Base-by-base conservation (phyloP, 1,139 yeast genomes). In the Debaryomycetaceae sp. region DNA sequence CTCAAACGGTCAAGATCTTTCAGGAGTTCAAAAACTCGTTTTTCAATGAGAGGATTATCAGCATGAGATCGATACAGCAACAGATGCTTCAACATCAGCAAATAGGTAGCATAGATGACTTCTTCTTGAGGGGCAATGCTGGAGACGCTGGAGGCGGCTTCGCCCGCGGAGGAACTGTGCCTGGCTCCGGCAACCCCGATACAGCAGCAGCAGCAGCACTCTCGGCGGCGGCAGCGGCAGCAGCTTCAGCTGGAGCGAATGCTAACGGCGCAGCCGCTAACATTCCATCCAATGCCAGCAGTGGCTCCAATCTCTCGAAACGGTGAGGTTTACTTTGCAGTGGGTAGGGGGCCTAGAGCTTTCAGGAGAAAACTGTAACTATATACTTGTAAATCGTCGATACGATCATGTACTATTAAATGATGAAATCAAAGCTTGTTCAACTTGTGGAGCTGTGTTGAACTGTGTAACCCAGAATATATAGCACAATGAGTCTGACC, bases 1-100 rank as follows among this genome's bases (percentile, higher is more conserved):
- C 72, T 1, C 70, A 71, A 43, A 69, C 78, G 3, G 56, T 61
- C 28, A 65, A 66, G 41, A 45, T 70, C 3, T 73, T 72, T 41
- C 75, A 72, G 33, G 67, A 64, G 30, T 71, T 74, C 47, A 72
- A 72, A 42, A 56, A 54, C 21, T 60, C 73, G 16, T 73, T 74
- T 40, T 62, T 66, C 47, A 69, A 69, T 37, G 79, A 74, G 44
- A 52, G 75, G 38, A 56, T 67, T 16, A 57, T 60, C 10, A 60
- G 56, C 35, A 46, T 56, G 36, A 46, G 69, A 28, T 46, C 61
- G 4, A 40, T 47, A 23, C 53, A 56, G 30, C 56, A 45, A 25
- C 58, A 42, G 20, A 30, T 40, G 25, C 41, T 40, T 25, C 44
- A 35, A 28, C 43, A 30, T 22, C 45, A 41, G 24, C 53, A 39